Percentiles rank a stretch among this genome's conserved stretches.
phyloP scores from a whole-genome alignment of 1,139 yeast genomes.

The Candida mesenterica region DNA sequence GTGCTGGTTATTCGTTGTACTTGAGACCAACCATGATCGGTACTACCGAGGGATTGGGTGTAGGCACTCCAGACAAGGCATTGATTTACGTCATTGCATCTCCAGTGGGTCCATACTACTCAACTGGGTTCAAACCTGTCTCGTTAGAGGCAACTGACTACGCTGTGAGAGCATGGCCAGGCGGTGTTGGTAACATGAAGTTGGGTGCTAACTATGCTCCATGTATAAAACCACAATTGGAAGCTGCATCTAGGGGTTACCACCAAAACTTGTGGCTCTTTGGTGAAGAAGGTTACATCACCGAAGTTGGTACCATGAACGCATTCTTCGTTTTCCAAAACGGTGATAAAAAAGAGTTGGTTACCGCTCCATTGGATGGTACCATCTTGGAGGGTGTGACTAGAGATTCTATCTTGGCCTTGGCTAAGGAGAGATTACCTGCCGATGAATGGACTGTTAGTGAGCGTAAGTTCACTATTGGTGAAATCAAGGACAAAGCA shows the following conservation, averaged over 20 bases:
- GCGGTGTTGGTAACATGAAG: conserved; percentile 45
- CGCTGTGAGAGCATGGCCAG: conserved; percentile 46
- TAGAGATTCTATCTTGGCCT: conserved; percentile 38
- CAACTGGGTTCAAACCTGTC: conserved; percentile 36
- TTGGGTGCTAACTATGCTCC: conserved; percentile 50
- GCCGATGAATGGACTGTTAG: conserved; percentile 43
- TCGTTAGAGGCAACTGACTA: conserved; percentile 34
- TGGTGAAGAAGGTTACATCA: conserved; percentile 39
- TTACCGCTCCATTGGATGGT: conserved; percentile 43
- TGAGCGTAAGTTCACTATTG: conserved; percentile 81
- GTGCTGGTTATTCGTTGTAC: conserved; percentile 28
- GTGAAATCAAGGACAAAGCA: conserved; percentile 77
- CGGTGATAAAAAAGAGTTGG: conserved; percentile 32
- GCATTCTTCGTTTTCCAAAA: conserved; percentile 38
- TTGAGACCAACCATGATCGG: conserved; percentile 32
- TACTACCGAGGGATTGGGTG: conserved; percentile 35
- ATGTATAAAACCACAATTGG: conserved; percentile 34
- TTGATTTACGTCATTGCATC: conserved; percentile 36
- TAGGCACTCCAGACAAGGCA: conserved; percentile 34
- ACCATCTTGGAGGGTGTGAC: conserved; percentile 46
- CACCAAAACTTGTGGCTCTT: conserved; percentile 45
- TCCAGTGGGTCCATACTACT: conserved; percentile 30
- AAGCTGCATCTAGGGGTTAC: conserved; percentile 36
- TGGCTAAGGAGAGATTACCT: conserved; percentile 29
- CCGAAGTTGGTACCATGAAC: conserved; percentile 48